Evolutionary conservation across 2,329 filamentous ascomycete genomes (phyloP).

Genomic region (Colletotrichum liaoningense): DNA sequence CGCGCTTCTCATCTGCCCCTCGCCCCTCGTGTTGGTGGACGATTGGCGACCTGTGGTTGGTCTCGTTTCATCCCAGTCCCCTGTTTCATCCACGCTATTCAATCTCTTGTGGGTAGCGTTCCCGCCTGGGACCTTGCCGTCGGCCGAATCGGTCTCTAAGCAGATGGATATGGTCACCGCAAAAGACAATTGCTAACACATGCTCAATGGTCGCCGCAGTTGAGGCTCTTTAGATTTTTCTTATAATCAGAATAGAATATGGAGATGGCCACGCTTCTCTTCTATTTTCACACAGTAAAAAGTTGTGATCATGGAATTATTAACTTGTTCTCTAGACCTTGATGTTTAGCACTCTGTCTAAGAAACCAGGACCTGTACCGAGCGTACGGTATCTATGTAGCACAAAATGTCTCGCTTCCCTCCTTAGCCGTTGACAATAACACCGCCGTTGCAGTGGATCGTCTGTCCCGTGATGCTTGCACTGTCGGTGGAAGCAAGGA

Average conservation of each 20-base stretch:
- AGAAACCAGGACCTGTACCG: neutral
- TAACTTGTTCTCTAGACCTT: neutral
- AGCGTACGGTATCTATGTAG: neutral
- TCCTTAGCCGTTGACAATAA: constrained; percentile 59
- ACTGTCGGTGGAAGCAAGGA: constrained; percentile 80
- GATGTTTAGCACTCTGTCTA: neutral
- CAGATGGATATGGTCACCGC: neutral
- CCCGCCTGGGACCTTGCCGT: neutral
- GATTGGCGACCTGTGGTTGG: constrained; percentile 17
- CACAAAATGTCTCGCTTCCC: neutral
- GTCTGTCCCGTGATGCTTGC: constrained; percentile 79
- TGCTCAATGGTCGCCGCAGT: no score
- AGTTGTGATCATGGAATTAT: no score
- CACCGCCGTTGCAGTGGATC: constrained; percentile 64
- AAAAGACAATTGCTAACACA: neutral
- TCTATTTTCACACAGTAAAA: no score
- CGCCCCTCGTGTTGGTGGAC: neutral
- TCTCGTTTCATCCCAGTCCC: constrained; percentile 8
- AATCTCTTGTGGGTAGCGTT: constrained; percentile 17
- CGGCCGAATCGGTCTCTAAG: neutral
- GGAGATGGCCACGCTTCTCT: neutral
- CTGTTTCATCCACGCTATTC: constrained; percentile 23
- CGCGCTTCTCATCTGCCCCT: constrained; percentile 11
- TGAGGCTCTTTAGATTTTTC: neutral
- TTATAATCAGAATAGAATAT: neutral